Conservation (phyloP, 371 early-diverging fungal species). For the Mucor plumbeus region DNA sequence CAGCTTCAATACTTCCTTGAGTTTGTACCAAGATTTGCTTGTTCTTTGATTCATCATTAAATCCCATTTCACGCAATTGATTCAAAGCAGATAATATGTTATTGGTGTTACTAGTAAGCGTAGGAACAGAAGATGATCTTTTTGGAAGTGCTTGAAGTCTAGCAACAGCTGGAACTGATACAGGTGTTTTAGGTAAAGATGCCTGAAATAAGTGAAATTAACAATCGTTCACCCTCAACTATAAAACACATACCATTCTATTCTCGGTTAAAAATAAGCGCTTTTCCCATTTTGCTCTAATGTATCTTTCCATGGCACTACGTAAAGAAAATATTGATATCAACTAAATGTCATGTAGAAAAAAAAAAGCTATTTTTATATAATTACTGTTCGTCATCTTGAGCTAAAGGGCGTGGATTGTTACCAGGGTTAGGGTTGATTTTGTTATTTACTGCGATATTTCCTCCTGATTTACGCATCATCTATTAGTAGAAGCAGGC, state of each 20-base stretch:
- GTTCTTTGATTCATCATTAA: constrained; percentile 64
- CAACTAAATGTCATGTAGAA: background rate
- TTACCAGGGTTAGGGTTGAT: constrained; percentile 75
- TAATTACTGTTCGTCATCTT: constrained; percentile 68
- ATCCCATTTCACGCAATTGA: constrained; percentile 79
- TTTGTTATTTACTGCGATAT: constrained; percentile 78
- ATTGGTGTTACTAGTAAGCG: constrained; percentile 13
- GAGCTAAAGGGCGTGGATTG: constrained; percentile 66
- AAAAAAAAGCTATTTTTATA: background rate
- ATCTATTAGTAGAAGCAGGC: constrained; percentile 23
- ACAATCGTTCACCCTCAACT: background rate
- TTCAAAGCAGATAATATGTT: constrained; percentile 15
- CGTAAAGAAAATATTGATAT: background rate
- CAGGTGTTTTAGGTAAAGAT: constrained; percentile 11
- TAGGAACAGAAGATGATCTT: constrained; percentile 53
- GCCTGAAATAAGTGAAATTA: background rate
- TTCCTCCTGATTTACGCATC: constrained; percentile 79
- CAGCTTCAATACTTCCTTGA: constrained; percentile 75
- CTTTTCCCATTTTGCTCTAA: constrained; percentile 94
- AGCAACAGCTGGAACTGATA: background rate
- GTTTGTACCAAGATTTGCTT: constrained; percentile 66
- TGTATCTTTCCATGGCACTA: constrained; percentile 87
- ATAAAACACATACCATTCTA: constrained; percentile 11
- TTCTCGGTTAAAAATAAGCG: constrained; percentile 66
- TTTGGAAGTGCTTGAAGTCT: constrained; percentile 34